phyloP scores from a whole-genome alignment of 2,329 filamentous ascomycete species.

The Paradendryphiella salina region DNA sequence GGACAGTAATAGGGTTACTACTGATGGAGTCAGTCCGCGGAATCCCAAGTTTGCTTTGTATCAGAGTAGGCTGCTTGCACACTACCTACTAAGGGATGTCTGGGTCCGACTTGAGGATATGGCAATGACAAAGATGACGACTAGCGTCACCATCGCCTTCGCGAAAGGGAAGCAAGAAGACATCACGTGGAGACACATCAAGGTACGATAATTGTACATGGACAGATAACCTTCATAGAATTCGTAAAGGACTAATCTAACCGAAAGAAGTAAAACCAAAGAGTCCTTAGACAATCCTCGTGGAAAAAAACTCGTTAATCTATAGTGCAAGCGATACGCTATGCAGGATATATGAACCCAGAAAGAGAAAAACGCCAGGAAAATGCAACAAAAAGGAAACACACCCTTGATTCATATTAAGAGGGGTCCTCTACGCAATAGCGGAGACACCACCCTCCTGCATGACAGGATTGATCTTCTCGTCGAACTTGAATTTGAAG shows the following conservation, averaged over 20 bases:
- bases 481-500: constrained; percentile 73
- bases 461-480: constrained; percentile 69
- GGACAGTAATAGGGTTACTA: not conserved
- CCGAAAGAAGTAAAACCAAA: not conserved
- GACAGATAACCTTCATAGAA: constrained; percentile 46
- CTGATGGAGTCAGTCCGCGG: not conserved
- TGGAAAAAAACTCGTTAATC: constrained; percentile 7
- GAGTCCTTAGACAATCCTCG: constrained; percentile 2
- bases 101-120: constrained; percentile 12
- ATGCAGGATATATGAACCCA: constrained; percentile 13
- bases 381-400: constrained; percentile 10
- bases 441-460: constrained; percentile 58
- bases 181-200: not conserved
- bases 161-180: not conserved
- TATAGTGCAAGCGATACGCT: constrained; percentile 9
- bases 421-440: constrained; percentile 52
- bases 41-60: constrained; percentile 19
- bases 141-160: no score
- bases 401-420: not conserved
- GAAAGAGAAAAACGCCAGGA: constrained; percentile 3
- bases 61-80: constrained; percentile 17
- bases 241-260: constrained; percentile 1
- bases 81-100: constrained; percentile 14
- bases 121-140: constrained; percentile 1
- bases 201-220: not conserved